A percentile compares a stretch with the other conserved stretches of the same genome.
Conservation (phyloP, 2,329 filamentous ascomycete genomes). For the Colletotrichum lini region DNA sequence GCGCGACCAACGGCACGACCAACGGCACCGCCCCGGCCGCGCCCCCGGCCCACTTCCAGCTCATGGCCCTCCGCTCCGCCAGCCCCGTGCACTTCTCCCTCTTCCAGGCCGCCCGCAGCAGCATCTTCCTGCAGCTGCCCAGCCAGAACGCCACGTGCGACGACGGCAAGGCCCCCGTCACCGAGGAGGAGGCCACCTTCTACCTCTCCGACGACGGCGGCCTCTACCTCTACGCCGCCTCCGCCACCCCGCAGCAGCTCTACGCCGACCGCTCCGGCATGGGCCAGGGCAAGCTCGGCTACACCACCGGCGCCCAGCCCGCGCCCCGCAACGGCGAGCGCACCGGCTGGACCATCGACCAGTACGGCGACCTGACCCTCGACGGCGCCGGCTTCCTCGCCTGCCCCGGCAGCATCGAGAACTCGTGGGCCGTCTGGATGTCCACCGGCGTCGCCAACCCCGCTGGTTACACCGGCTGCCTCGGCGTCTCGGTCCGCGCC, state of each 20-base stretch:
- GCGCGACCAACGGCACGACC: slow-evolving; percentile 37
- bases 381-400: slow-evolving; percentile 62
- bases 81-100: slow-evolving; percentile 62
- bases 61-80: slow-evolving; percentile 66
- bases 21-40: slow-evolving; percentile 43
- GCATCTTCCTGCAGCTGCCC: slow-evolving; percentile 60
- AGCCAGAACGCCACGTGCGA: slow-evolving; percentile 66
- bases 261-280: slow-evolving; percentile 71
- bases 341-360: slow-evolving; percentile 62
- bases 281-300: slow-evolving; percentile 69
- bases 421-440: slow-evolving; percentile 59
- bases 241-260: slow-evolving; percentile 61
- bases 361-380: slow-evolving; percentile 61
- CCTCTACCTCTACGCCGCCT: slow-evolving; percentile 64
- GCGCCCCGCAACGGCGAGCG: slow-evolving; percentile 60
- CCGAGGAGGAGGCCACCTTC: slow-evolving; percentile 63
- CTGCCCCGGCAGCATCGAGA: slow-evolving; percentile 64
- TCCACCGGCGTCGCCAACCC: slow-evolving; percentile 51
- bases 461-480: slow-evolving; percentile 54
- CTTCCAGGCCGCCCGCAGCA: slow-evolving; percentile 60
- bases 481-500: slow-evolving; percentile 53
- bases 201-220: slow-evolving; percentile 57
- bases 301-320: slow-evolving; percentile 61
- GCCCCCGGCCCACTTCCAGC: slow-evolving; percentile 54
- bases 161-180: slow-evolving; percentile 46